These are phyloP conservation scores for Xanthoconium separans DNA, from an alignment of 1,284 basidiomycete species.

Conservation along the genomic window DNA sequence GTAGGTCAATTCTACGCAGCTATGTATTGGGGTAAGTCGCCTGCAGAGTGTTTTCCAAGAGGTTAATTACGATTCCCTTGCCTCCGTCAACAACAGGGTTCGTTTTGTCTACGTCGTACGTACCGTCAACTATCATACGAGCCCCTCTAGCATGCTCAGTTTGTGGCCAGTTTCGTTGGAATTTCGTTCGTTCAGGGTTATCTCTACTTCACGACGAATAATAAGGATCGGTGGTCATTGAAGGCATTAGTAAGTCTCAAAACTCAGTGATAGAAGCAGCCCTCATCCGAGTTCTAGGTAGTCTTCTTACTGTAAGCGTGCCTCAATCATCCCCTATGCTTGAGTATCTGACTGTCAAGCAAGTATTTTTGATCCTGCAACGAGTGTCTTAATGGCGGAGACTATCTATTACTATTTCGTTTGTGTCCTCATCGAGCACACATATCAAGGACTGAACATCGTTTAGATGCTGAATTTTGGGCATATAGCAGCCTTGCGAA, in stretches of 20 bases:
- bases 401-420: conserved; percentile 23
- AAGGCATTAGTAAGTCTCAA: conserved; percentile 14
- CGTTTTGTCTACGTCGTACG: conserved; percentile 22
- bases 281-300: conserved; percentile 7
- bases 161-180: conserved; percentile 16
- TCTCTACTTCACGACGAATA: conserved; percentile 19
- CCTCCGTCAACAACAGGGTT: conserved; percentile 9
- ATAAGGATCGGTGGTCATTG: conserved; percentile 15
- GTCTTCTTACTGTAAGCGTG: conserved; percentile 15
- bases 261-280: not conserved
- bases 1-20: not conserved
- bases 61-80: not conserved
- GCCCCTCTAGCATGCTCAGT: not conserved
- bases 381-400: conserved; percentile 19
- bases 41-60: not conserved
- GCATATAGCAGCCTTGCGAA: conserved; percentile 3
- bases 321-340: not conserved
- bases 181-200: conserved; percentile 26
- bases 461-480: conserved; percentile 18
- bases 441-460: not conserved
- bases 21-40: not conserved
- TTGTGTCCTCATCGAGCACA: not conserved
- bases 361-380: conserved; percentile 19
- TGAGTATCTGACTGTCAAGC: conserved; percentile 4
- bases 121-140: not conserved